Evolutionary conservation across 371 early-diverging fungal genomes (phyloP).

Genomic region (Rhizoclosmatium hyalinum): DNA sequence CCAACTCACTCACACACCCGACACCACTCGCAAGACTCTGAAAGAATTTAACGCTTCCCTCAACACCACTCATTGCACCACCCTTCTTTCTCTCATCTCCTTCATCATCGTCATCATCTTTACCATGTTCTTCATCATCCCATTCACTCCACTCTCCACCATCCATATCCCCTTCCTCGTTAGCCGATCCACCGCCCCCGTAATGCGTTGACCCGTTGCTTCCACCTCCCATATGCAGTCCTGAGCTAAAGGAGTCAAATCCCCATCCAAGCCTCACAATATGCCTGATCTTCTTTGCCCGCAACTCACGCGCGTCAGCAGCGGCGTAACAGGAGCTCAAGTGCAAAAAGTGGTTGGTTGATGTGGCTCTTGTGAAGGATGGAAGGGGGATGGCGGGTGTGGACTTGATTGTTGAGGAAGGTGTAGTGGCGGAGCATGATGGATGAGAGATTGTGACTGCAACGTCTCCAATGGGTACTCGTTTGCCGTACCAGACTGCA

Average conservation of each 20-base stretch:
- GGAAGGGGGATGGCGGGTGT: background rate
- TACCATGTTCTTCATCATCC: conserved; percentile 3
- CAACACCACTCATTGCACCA: background rate
- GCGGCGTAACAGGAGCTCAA: conserved; percentile 49
- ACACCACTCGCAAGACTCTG: conserved; percentile 16
- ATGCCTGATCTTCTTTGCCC: conserved; percentile 37
- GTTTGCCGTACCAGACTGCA: conserved; percentile 37
- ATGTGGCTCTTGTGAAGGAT: background rate
- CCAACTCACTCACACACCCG: conserved; percentile 2
- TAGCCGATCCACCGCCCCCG: background rate
- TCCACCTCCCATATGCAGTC: conserved; percentile 1
- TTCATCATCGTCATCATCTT: background rate
- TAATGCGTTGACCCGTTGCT: background rate
- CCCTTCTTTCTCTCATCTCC: background rate
- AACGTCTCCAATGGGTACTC: conserved; percentile 33
- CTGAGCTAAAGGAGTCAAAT: conserved; percentile 24
- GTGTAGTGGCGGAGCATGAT: background rate
- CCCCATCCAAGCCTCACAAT: conserved; percentile 52
- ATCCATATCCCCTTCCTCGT: background rate
- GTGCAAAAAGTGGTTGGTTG: conserved; percentile 34
- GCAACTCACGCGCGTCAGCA: conserved; percentile 15
- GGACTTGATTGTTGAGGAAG: background rate
- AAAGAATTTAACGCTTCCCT: conserved; percentile 16
- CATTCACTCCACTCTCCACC: conserved; percentile 15
- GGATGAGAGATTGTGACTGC: conserved; percentile 42